Base-by-base conservation (phyloP, 139 green algal species). In the Haematococcus sp. region DNA sequence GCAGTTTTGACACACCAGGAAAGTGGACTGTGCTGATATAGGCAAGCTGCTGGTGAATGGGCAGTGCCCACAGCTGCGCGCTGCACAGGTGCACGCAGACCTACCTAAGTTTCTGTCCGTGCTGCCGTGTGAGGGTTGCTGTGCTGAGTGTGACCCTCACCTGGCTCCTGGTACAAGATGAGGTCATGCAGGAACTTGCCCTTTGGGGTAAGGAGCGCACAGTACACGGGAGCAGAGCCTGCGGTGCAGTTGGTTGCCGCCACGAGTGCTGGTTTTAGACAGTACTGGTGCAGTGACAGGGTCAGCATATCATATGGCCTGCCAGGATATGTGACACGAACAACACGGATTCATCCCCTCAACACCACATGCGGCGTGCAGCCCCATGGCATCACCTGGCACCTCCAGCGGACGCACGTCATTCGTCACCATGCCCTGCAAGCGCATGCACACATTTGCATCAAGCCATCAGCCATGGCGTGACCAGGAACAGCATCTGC, bases 141-240 rank as follows among this genome's bases (percentile, higher is more conserved):
- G n/a, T n/a, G n/a, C n/a, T n/a, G n/a, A n/a, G n/a, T n/a, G n/a
- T n/a, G n/a, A n/a, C n/a, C 2, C 77, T 19, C 27, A 81, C 80
- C 80, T 81, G 76, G 75, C 55, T 84, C 63, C 1, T 59, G 74
- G 69, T 89, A 75, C 1, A 93, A 54, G 63, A 94, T 87, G 20
- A 92, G 33, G 64, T 96, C 91, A 43, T 95, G 88, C 34, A 94
- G 69, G 60, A 87, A 83, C 27, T 92, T 86, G 17, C 91, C 91
- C 64, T 96, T 91, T 0, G 87, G 79, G 17, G 86, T 95, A 1
- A 95, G 83, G 20, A 96, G 74, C 35, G 76, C 65, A 0, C 84
- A 73, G 63, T 96, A 96, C 40, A 91, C 60, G 0, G 83, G 77
- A 0, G 69, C 17, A 1, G 68, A 58, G 1, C 71, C 71, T 40